Conservation (phyloP, 2,329 filamentous ascomycete genomes). For the Penicillium verrucosum region DNA sequence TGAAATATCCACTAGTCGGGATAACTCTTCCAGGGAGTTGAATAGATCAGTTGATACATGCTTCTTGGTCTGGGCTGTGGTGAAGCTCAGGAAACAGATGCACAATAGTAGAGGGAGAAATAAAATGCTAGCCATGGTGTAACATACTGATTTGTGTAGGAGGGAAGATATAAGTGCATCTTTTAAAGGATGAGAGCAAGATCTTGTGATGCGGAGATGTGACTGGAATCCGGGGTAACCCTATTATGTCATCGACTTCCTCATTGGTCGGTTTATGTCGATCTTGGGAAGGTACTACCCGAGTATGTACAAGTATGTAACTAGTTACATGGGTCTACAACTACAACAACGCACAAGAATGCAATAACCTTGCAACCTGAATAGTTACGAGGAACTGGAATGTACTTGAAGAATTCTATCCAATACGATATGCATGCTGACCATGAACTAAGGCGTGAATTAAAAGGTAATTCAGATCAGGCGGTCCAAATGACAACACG, state of each 20-base stretch:
- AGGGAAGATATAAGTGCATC: neutral
- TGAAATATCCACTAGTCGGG: constrained; percentile 88
- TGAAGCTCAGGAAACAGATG: neutral
- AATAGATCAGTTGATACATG: constrained; percentile 64
- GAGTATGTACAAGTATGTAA: neutral
- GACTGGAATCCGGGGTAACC: constrained; percentile 9
- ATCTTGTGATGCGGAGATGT: constrained; percentile 1
- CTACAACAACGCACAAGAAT: neutral
- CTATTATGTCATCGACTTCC: constrained; percentile 7
- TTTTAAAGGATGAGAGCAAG: neutral
- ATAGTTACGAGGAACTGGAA: neutral
- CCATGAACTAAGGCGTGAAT: neutral
- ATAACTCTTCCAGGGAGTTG: constrained; percentile 75
- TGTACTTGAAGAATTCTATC: neutral
- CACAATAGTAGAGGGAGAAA: neutral
- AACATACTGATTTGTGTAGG: neutral
- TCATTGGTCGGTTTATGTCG: neutral
- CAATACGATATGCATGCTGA: neutral
- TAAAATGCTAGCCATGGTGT: constrained; percentile 1
- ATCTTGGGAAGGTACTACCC: neutral
- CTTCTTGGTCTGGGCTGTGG: constrained; percentile 3
- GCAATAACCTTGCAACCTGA: neutral
- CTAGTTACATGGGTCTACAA: neutral
- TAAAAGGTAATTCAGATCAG: constrained; percentile 32
- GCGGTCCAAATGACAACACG: constrained; percentile 74